These are phyloP conservation scores for Globisporangium nunn DNA, from an alignment of 352 stramenopile species.

Conservation along the genomic window DNA sequence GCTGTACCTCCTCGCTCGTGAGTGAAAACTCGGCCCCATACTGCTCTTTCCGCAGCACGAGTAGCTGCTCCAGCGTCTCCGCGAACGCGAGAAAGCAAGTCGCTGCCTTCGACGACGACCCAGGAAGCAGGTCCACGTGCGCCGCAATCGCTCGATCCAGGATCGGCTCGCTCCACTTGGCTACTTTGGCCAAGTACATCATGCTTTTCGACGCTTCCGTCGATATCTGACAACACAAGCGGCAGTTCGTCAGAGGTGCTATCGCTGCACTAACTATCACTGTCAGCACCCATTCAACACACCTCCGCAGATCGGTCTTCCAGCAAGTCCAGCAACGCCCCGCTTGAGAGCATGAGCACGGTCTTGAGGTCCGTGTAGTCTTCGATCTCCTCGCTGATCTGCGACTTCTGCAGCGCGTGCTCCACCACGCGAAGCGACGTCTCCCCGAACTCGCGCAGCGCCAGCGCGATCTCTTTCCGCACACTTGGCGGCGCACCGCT, in stretches of 20 bases:
- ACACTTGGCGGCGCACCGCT: constrained; percentile 27
- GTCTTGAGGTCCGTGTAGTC: constrained; percentile 32
- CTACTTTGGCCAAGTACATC: constrained; percentile 15
- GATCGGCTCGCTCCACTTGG: constrained; percentile 22
- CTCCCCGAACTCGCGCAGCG: constrained; percentile 22
- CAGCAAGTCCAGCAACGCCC: constrained; percentile 46
- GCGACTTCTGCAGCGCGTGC: constrained; percentile 42
- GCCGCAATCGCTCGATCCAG: constrained; percentile 37
- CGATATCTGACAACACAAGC: constrained; percentile 23
- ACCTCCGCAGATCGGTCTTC: constrained; percentile 37
- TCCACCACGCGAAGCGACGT: constrained; percentile 18
- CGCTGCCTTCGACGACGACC: constrained; percentile 1
- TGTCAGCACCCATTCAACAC: not conserved
- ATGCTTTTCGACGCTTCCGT: constrained; percentile 45
- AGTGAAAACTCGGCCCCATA: constrained; percentile 14
- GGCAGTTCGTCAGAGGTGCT: not conserved
- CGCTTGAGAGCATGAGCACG: constrained; percentile 55
- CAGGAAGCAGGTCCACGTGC: constrained; percentile 42
- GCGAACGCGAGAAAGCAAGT: constrained; percentile 17
- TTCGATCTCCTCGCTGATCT: constrained; percentile 39
- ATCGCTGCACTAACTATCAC: too few species aligned
- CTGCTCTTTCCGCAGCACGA: constrained; percentile 16
- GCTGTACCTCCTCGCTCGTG: constrained; percentile 24
- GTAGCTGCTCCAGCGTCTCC: constrained; percentile 20
- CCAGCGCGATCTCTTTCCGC: constrained; percentile 29